Base-by-base conservation (phyloP, 2,329 filamentous ascomycete genomes). In the Byssoonygena ceratinophila region DNA sequence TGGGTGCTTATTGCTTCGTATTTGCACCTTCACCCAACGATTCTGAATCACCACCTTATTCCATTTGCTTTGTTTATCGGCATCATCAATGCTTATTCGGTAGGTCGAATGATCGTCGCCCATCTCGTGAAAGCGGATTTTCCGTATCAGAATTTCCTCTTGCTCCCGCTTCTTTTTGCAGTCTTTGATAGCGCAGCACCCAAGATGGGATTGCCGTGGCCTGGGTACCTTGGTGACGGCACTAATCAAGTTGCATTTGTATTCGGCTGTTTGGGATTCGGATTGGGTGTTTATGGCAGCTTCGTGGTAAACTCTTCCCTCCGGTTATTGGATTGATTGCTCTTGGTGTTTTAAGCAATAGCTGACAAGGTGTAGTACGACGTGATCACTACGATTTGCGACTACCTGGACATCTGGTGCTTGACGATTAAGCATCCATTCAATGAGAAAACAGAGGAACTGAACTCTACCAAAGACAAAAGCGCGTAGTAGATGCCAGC, bases 371-470 rank as follows among this genome's bases (percentile, higher is more conserved):
- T 23, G 14, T 53, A 76, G 74, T 70, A 94, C 29, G 92, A 97
- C 66, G 90, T 97, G 53, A 96, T 98, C 59, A 88, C 92, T 55
- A 94, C 88, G 27, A 97, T 98, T 61, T 98, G 92, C 71, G 92
- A 98, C 68, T 95, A 94, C 67, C 77, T 97, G 56, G 92, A 98
- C 66, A 98, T 98, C 60, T 97, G 89, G 88, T 98, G 92, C 66
- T 75, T 98, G 66, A 94, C 87, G 1, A 98, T 98, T 73, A 98
- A 98, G 78, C 83, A 97, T 62, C 80, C 80, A 0, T 75, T 76
- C 55, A 65, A 73, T 32, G 73, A 75, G 48, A 51, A 31, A 12
- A 27, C 23, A 11, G 40, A 25, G 9, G 39, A 37, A 6, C 7
- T 20, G 1, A 25, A 16, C 22, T 3, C 9, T 11, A 11, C 45